Conservation (phyloP, 257 asterid genomes). For the Solanum bulbocastanum region DNA sequence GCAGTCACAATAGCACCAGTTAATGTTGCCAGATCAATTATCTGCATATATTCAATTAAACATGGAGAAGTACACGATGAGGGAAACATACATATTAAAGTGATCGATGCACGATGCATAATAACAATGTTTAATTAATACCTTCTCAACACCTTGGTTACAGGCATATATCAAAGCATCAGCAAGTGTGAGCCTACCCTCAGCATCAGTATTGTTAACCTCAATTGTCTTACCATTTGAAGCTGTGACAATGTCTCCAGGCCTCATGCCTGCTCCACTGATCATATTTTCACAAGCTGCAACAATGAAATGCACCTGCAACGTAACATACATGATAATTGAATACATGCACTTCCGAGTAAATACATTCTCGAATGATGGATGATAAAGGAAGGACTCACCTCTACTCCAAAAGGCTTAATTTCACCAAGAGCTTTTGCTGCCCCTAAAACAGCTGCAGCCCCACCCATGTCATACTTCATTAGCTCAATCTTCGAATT, state of each 20-base stretch:
- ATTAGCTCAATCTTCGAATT: conserved; percentile 78
- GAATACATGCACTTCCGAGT: not conserved
- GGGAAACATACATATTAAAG: not conserved
- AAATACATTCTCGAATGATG: not conserved
- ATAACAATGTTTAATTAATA: not conserved
- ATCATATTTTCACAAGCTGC: conserved; percentile 98
- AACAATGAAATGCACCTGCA: conserved; percentile 88
- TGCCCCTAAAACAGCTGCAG: conserved; percentile 97
- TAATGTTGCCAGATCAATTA: conserved; percentile 84
- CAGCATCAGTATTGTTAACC: conserved; percentile 98
- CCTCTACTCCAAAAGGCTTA: conserved; percentile 95
- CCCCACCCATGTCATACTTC: conserved; percentile 98
- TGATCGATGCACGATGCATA: not conserved
- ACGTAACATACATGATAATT: not conserved
- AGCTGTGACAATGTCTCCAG: conserved; percentile 84
- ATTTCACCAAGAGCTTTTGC: conserved; percentile 95
- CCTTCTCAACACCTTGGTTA: conserved; percentile 95
- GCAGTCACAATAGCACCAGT: conserved; percentile 83
- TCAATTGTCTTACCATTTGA: conserved; percentile 94
- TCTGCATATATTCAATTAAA: conserved; percentile 26
- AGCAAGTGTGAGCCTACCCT: conserved; percentile 96
- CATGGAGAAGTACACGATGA: not conserved
- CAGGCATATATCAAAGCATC: conserved; percentile 95
- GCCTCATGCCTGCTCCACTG: conserved; percentile 94
- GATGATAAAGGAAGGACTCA: not conserved